phyloP scores from a whole-genome alignment of 2,329 filamentous ascomycete genomes.

The Aureobasidium sp. region DNA sequence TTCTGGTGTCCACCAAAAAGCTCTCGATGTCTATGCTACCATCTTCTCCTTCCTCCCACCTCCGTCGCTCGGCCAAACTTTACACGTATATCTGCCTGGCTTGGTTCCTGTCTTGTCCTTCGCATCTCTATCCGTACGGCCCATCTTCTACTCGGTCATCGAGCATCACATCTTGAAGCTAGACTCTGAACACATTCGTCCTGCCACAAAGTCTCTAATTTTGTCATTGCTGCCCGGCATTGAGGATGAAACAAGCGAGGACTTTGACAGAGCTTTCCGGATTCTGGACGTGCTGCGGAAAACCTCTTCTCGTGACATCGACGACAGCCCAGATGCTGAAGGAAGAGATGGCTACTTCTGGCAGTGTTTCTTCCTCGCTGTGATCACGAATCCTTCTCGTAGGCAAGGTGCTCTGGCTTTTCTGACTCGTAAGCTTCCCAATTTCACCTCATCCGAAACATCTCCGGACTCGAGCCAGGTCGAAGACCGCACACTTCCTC shows the following conservation, averaged over 20 bases:
- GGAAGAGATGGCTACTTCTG: conserved; percentile 76
- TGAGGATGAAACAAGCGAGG: conserved; percentile 94
- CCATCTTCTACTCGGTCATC: conserved; percentile 74
- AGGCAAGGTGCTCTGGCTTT: conserved; percentile 84
- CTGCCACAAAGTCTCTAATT: conserved; percentile 83
- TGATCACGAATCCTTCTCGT: conserved; percentile 79
- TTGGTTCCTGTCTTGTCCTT: conserved; percentile 86
- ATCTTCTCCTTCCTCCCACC: conserved; percentile 76
- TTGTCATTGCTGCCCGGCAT: conserved; percentile 82
- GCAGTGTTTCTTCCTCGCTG: conserved; percentile 93
- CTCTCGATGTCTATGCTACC: conserved; percentile 85
- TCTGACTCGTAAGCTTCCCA: conserved; percentile 69
- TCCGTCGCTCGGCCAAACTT: conserved; percentile 60
- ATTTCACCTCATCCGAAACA: conserved; percentile 43
- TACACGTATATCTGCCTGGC: conserved; percentile 83
- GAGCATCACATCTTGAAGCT: conserved; percentile 71
- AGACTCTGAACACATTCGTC: conserved; percentile 64
- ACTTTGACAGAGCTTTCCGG: conserved; percentile 80
- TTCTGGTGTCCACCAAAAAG: conserved; percentile 95
- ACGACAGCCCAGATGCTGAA: conserved; percentile 42
- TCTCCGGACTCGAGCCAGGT: not conserved
- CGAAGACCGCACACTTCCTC: conserved; percentile 16
- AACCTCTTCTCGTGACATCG: conserved; percentile 46
- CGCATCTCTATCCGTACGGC: conserved; percentile 83
- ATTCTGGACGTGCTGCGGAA: conserved; percentile 71